Evolutionary conservation across 2,329 filamentous ascomycete species (phyloP), one percentile per base, ranked within the genome.

Genomic region (Diaporthe citrichinensis): DNA sequence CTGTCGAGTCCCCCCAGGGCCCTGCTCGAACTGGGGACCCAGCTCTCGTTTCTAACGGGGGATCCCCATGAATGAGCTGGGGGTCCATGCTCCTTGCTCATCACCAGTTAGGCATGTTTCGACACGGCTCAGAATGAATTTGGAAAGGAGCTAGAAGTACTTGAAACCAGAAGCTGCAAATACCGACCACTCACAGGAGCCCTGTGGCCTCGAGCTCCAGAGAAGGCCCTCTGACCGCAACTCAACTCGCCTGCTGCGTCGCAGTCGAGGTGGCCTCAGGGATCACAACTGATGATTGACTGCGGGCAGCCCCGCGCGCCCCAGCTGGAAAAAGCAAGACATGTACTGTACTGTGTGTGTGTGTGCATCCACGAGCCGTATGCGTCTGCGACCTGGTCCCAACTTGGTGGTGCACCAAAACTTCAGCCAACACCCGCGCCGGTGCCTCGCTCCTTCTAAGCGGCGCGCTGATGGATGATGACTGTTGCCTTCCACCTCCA

Each of bases 81-180:
- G 68, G 68, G 49, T 55, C 71, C 58, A 67, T 58, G 72, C 59
- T 74, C 49, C 53, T 71, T 51, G 72, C 71, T 67, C 58, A 69
- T 69, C 65, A 69, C 65, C 65, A 69, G 49, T 55, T 55, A n/a
- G 65, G 34, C 49, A 69, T 74, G 72, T 74, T 71, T 76, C 74
- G 72, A 72, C 73, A 20, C 74, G 75, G 67, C 57, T 69, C 58
- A 28, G 73, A 75, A 75, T 67, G 69, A 53, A 62, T 65, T 59
- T 71, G 55, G 73, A 77, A 77, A 41, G 69, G 59, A 74, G 73
- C 73, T 75, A 77, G 75, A 77, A 77, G 73, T 71, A 75, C 73
- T 39, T 77, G 75, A 77, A 77, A 77, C 75, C 55, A 44, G 46
- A 67, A 71, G 39, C 31, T 58, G 46, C 53, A 65, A 69, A 55